Percentiles rank a stretch among this genome's conserved stretches.
Evolutionary conservation across 768 basidiomycete genomes (phyloP).

Genomic region (Psilocybe cubensis): DNA sequence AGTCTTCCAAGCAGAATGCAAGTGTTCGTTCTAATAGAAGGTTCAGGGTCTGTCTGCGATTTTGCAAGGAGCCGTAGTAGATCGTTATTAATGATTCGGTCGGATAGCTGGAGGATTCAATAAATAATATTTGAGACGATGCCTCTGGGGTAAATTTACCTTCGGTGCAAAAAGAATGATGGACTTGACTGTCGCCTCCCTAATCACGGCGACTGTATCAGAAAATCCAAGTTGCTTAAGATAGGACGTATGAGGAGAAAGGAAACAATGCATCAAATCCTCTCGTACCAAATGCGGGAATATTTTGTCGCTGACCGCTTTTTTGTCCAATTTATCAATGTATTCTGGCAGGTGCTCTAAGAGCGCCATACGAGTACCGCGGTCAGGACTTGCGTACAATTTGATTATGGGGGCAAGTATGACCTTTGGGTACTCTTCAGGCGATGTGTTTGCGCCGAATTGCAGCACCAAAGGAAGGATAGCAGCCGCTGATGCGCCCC

Average conservation of each 20-base stretch:
- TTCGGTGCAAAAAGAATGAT: constrained; percentile 86
- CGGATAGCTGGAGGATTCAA: constrained; percentile 62
- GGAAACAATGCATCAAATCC: background rate
- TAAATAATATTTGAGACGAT: constrained; percentile 3
- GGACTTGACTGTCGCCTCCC: constrained; percentile 92
- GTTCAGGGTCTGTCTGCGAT: constrained; percentile 90
- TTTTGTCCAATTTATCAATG: constrained; percentile 85
- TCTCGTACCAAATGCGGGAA: constrained; percentile 87
- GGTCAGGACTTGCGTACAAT: constrained; percentile 87
- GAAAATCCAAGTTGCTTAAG: constrained; percentile 91
- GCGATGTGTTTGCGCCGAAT: constrained; percentile 71
- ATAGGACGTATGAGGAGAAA: constrained; percentile 1
- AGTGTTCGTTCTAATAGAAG: constrained; percentile 96
- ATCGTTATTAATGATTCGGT: constrained; percentile 95
- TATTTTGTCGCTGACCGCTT: constrained; percentile 82
- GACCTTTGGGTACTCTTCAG: constrained; percentile 67
- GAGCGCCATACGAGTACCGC: constrained; percentile 92
- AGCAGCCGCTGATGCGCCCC: constrained; percentile 72
- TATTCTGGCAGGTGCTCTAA: constrained; percentile 86
- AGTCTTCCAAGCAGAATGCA: constrained; percentile 94
- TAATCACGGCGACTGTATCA: constrained; percentile 91
- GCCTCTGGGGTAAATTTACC: constrained; percentile 45
- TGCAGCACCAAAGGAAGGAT: constrained; percentile 87
- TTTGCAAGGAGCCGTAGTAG: constrained; percentile 91
- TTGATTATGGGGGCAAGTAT: constrained; percentile 83